A percentile compares a stretch with the other conserved stretches of the same genome.
phyloP scores from a whole-genome alignment of 2,329 filamentous ascomycete genomes.

The Paraphaeosphaeria sporulosa region DNA sequence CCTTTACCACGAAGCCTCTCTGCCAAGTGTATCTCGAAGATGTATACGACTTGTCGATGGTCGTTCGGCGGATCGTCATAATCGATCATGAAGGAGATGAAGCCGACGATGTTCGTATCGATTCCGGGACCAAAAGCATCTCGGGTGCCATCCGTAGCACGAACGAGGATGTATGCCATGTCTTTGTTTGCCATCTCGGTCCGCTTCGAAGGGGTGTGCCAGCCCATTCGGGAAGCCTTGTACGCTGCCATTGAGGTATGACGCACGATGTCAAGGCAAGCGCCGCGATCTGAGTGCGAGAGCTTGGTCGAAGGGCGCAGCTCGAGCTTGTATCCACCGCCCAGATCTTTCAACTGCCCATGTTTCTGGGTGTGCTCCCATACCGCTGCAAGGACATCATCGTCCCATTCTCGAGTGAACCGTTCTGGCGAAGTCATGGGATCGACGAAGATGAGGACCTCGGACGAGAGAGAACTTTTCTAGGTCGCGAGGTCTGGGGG shows the following conservation, averaged over 20 bases:
- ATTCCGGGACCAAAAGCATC: slow-evolving; percentile 4
- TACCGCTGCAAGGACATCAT: slow-evolving; percentile 9
- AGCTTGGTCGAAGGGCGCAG: slow-evolving; percentile 40
- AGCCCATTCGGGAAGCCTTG: slow-evolving; percentile 66
- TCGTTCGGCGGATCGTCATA: slow-evolving; percentile 62
- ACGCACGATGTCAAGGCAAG: slow-evolving; percentile 65
- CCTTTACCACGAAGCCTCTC: slow-evolving; percentile 66
- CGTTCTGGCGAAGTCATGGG: slow-evolving; percentile 5
- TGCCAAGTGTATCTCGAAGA: slow-evolving; percentile 78
- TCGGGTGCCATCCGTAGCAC: slow-evolving; percentile 14
- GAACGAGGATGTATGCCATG: slow-evolving; percentile 71
- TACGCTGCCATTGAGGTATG: slow-evolving; percentile 72
- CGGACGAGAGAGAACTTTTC: background rate
- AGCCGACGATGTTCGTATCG: slow-evolving; percentile 33
- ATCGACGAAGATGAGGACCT: background rate
- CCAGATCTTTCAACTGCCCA: background rate
- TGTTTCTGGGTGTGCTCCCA: slow-evolving; percentile 8
- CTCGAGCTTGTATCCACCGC: slow-evolving; percentile 23
- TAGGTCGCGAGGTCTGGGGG: background rate
- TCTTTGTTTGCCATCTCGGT: slow-evolving; percentile 73
- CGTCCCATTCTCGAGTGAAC: slow-evolving; percentile 7
- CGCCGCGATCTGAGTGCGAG: slow-evolving; percentile 50
- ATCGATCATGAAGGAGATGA: slow-evolving; percentile 73
- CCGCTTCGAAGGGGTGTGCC: slow-evolving; percentile 68
- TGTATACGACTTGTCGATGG: slow-evolving; percentile 71